phyloP scores from a whole-genome alignment of 495 filamentous ascomycete species.

The Cudoniella acicularis region DNA sequence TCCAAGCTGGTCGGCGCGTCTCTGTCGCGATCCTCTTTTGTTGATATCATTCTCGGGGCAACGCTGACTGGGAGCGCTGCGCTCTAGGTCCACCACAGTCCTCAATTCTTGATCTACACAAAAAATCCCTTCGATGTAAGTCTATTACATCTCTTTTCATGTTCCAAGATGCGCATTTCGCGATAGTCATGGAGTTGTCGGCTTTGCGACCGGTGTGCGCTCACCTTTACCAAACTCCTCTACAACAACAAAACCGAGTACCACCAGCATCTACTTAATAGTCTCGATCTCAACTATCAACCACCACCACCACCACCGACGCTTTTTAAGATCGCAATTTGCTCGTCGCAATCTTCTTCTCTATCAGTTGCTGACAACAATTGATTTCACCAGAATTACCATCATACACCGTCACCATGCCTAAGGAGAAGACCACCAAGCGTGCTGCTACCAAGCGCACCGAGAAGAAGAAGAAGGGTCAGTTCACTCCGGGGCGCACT shows the following conservation, averaged over 20 bases:
- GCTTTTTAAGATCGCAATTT: slow-evolving; percentile 24
- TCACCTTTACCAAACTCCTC: background rate
- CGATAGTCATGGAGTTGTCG: slow-evolving; percentile 18
- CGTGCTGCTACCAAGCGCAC: slow-evolving; percentile 48
- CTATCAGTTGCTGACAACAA: slow-evolving; percentile 46
- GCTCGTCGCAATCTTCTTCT: slow-evolving; percentile 21
- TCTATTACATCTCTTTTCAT: slow-evolving; percentile 6
- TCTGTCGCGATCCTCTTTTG: slow-evolving; percentile 12
- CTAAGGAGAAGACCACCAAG: slow-evolving; percentile 64
- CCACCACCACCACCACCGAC: slow-evolving; percentile 13
- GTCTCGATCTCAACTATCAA: slow-evolving; percentile 1
- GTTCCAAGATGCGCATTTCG: slow-evolving; percentile 3
- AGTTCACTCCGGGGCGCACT: slow-evolving; percentile 26
- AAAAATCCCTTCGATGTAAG: slow-evolving; percentile 13
- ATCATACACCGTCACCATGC: slow-evolving; percentile 55
- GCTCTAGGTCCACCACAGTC: slow-evolving; percentile 13
- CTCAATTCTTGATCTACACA: slow-evolving; percentile 2
- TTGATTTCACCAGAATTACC: slow-evolving; percentile 37
- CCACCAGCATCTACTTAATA: background rate
- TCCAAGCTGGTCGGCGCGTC: slow-evolving; percentile 13
- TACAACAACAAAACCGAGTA: background rate
- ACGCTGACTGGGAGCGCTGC: slow-evolving; percentile 5
- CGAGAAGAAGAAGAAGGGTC: slow-evolving; percentile 82
- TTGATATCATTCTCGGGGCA: slow-evolving; percentile 8
- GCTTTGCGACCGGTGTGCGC: slow-evolving; percentile 20